These are phyloP conservation scores for Ceratobasidium theobromae DNA, from an alignment of 1,284 basidiomycete genomes.

Conservation along the genomic window DNA sequence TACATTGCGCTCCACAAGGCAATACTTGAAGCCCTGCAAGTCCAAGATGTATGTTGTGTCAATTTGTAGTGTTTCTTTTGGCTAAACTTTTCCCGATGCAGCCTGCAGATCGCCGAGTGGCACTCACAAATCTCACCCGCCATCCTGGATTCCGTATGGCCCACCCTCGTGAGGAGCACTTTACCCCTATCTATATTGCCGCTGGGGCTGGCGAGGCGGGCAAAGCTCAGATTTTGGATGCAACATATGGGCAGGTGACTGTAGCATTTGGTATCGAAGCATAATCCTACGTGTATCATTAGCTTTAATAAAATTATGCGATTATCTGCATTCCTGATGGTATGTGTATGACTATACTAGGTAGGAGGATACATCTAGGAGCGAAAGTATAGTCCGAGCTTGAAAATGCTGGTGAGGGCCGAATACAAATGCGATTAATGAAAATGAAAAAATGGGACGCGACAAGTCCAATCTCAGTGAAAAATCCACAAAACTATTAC, in stretches of 20 bases:
- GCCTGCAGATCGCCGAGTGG: constrained; percentile 45
- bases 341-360: too few relatives aligned
- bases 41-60: constrained; percentile 51
- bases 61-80: constrained; percentile 33
- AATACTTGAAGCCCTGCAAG: constrained; percentile 55
- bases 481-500: too few relatives aligned
- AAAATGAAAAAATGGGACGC: too few relatives aligned
- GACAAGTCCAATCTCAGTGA: too few relatives aligned
- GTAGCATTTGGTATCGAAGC: constrained; percentile 58
- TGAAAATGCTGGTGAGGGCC: too few relatives aligned
- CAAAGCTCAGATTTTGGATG: constrained; percentile 52
- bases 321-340: too few relatives aligned
- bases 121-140: constrained; percentile 53
- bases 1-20: constrained; percentile 60
- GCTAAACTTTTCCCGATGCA: constrained; percentile 20
- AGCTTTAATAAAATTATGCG: too few relatives aligned
- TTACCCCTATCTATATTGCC: constrained; percentile 70
- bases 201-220: constrained; percentile 68
- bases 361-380: too few relatives aligned
- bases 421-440: too few relatives aligned
- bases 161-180: constrained; percentile 72
- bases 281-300: neutral
- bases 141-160: constrained; percentile 63
- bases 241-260: constrained; percentile 58
- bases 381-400: too few relatives aligned